phyloP scores from a whole-genome alignment of 345 rosid genomes.

The Erucastrum elatum region DNA sequence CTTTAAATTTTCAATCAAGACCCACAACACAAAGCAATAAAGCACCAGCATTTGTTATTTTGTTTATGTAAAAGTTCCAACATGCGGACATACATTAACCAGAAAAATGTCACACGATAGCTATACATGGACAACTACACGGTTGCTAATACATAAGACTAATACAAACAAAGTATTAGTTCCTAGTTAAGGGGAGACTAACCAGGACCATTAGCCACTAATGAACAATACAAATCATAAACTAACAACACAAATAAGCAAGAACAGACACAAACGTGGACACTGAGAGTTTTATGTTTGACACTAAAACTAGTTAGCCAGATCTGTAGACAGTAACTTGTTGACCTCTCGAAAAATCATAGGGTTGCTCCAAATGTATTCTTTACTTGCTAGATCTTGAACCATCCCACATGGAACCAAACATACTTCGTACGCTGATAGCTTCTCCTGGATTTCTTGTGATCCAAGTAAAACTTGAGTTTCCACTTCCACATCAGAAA shows the following conservation, averaged over 20 bases:
- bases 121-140: constrained; percentile 7
- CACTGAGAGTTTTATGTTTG: not conserved
- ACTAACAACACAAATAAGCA: constrained; percentile 5
- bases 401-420: constrained; percentile 45
- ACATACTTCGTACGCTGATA: constrained; percentile 44
- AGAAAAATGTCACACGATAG: not conserved
- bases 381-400: constrained; percentile 20
- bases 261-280: constrained; percentile 1
- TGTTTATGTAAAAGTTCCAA: not conserved
- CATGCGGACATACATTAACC: constrained; percentile 13
- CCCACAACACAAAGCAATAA: constrained; percentile 16
- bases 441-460: constrained; percentile 48
- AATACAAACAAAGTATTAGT: constrained; percentile 38
- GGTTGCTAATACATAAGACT: constrained; percentile 28
- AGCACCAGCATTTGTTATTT: constrained; percentile 10
- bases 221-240: constrained; percentile 11
- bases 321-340: not conserved
- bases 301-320: not conserved
- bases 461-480: constrained; percentile 38
- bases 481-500: constrained; percentile 10
- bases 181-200: constrained; percentile 30
- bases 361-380: constrained; percentile 23
- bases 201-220: constrained; percentile 34
- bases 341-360: constrained; percentile 19
- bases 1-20: not conserved